phyloP scores from a whole-genome alignment of 1,284 basidiomycete species.

The Sanghuangporus weigelae region DNA sequence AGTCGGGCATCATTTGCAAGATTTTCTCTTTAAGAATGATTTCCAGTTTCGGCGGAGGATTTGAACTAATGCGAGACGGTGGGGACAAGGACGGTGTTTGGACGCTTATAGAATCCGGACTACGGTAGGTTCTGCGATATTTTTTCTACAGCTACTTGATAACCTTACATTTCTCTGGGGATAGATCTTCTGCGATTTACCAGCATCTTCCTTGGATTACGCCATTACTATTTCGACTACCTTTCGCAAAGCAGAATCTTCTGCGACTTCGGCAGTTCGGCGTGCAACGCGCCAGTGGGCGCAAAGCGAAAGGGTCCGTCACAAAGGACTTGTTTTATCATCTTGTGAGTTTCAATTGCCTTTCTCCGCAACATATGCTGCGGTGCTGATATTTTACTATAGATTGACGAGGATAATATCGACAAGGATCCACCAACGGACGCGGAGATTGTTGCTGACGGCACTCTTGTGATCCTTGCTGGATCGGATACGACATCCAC shows the following conservation, averaged over 20 bases:
- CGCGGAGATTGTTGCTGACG: conserved; percentile 28
- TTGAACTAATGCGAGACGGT: conserved; percentile 25
- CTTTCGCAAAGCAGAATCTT: neutral
- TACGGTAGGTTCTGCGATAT: neutral
- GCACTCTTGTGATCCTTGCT: conserved; percentile 30
- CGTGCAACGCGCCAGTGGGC: neutral
- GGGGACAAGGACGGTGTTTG: conserved; percentile 18
- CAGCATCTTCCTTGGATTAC: conserved; percentile 13
- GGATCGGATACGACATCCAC: conserved; percentile 35
- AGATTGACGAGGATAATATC: conserved; percentile 29
- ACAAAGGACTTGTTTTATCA: conserved; percentile 35
- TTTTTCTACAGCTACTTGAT: neutral
- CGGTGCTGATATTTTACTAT: neutral
- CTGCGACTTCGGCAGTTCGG: neutral
- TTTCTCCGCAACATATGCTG: neutral
- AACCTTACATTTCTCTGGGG: neutral
- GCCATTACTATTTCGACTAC: neutral
- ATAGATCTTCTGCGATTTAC: conserved; percentile 1
- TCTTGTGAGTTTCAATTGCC: conserved; percentile 24
- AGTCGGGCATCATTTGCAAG: neutral
- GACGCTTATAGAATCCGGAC: neutral
- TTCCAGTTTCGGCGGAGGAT: conserved; percentile 27
- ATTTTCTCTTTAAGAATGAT: neutral
- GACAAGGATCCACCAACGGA: conserved; percentile 21
- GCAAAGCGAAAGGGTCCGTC: conserved; percentile 23